These are phyloP conservation scores for Saccharomycopsis fodiens DNA, from an alignment of 805 yeast genomes.

Conservation along the genomic window DNA sequence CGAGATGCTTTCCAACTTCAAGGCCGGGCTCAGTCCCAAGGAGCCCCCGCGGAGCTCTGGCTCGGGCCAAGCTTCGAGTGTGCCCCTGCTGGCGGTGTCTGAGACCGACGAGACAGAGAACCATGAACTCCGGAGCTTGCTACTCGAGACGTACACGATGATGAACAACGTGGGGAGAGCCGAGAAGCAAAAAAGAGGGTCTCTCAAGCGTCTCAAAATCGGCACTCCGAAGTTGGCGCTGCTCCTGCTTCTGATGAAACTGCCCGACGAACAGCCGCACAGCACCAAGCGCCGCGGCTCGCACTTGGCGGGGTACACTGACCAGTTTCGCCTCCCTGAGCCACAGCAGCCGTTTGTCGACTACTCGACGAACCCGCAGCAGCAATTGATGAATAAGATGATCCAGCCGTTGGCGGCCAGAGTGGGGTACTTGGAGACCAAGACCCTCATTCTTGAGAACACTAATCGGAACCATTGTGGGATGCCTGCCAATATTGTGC, in stretches of 20 bases:
- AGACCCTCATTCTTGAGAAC: constrained; percentile 17
- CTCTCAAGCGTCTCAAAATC: constrained; percentile 13
- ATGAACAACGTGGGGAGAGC: constrained; percentile 9
- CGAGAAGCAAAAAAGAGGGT: constrained; percentile 11
- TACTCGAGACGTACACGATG: constrained; percentile 16
- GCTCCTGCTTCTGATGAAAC: not conserved
- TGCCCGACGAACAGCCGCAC: constrained; percentile 6
- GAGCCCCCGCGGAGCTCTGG: not conserved
- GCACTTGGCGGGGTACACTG: not conserved
- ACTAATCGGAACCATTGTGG: constrained; percentile 18
- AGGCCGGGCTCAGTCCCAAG: not conserved
- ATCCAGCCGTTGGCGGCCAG: constrained; percentile 13
- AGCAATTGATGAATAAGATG: constrained; percentile 9
- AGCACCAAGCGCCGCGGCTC: not conserved
- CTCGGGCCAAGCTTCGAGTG: not conserved
- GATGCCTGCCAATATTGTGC: constrained; percentile 19
- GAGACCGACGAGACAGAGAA: constrained; percentile 18
- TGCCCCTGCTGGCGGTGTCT: not conserved
- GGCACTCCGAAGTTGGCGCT: constrained; percentile 14
- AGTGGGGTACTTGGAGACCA: constrained; percentile 13
- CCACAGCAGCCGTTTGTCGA: constrained; percentile 1
- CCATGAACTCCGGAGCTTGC: constrained; percentile 16
- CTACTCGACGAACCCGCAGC: constrained; percentile 1
- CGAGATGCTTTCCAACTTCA: constrained; percentile 18
- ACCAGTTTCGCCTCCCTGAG: not conserved